Evolutionary conservation across 768 basidiomycete species (phyloP).

Genomic region (Ramaria rubella): DNA sequence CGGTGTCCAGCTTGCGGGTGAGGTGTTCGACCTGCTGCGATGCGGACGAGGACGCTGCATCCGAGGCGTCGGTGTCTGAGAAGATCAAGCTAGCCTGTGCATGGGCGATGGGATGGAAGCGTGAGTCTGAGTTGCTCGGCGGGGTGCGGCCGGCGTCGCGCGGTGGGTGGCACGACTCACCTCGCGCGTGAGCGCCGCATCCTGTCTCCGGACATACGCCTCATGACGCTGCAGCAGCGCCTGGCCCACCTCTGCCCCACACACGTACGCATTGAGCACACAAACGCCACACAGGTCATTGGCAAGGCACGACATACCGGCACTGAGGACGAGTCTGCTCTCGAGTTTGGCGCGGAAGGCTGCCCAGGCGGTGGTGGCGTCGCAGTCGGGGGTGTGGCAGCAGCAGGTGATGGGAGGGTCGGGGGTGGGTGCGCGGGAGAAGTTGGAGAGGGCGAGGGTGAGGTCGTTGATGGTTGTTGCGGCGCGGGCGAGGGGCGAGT

Average conservation of each 20-base stretch:
- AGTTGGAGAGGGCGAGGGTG: slow-evolving; percentile 62
- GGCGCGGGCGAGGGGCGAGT: not conserved
- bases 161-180: too few relatives aligned
- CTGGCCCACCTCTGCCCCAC: slow-evolving; percentile 72
- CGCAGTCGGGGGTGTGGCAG: slow-evolving; percentile 59
- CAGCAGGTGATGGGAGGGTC: slow-evolving; percentile 60
- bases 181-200: slow-evolving; percentile 30
- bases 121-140: too few relatives aligned
- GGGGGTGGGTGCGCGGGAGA: slow-evolving; percentile 67
- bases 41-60: slow-evolving; percentile 3
- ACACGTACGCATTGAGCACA: slow-evolving; percentile 3
- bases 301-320: slow-evolving; percentile 49
- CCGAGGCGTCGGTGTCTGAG: not conserved
- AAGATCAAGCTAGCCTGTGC: not conserved
- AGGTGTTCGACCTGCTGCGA: slow-evolving; percentile 23
- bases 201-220: slow-evolving; percentile 69
- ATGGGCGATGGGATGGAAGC: not conserved
- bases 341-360: slow-evolving; percentile 65
- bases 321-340: slow-evolving; percentile 72
- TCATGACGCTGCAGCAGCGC: slow-evolving; percentile 83
- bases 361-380: slow-evolving; percentile 56
- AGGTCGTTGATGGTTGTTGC: slow-evolving; percentile 65
- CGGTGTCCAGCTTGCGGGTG: slow-evolving; percentile 28
- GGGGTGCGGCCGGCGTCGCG: too few relatives aligned
- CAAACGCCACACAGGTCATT: not conserved